Evolutionary conservation across 23 red algal genomes (phyloP).

Genomic region (Agarophyton chilense): DNA sequence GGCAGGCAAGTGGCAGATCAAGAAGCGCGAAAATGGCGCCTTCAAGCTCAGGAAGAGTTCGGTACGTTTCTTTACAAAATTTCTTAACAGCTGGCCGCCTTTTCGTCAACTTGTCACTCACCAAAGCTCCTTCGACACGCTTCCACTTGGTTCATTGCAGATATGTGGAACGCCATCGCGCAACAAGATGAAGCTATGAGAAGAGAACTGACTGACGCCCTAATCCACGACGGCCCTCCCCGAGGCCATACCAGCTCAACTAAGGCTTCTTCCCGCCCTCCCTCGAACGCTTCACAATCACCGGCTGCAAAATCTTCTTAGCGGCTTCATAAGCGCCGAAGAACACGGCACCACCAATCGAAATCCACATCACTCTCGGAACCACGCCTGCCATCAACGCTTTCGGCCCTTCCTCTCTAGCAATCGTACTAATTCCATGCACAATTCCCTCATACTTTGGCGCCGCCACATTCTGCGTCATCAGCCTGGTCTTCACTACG

Average conservation of each 20-base stretch:
- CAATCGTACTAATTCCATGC: slow-evolving; percentile 75
- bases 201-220: background rate
- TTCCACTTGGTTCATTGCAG: background rate
- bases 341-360: slow-evolving; percentile 96
- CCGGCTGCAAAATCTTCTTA: slow-evolving; percentile 36
- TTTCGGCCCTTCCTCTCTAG: slow-evolving; percentile 80
- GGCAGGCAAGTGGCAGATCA: background rate
- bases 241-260: background rate
- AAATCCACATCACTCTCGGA: slow-evolving; percentile 95
- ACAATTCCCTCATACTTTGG: slow-evolving; percentile 70
- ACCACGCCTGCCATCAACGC: slow-evolving; percentile 80
- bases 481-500: slow-evolving; percentile 96
- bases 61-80: slow-evolving; percentile 36
- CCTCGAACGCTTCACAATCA: slow-evolving; percentile 23
- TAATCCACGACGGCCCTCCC: background rate
- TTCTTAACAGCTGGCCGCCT: background rate
- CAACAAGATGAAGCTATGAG: background rate
- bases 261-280: background rate
- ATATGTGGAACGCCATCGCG: background rate
- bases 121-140: background rate
- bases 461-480: slow-evolving; percentile 65
- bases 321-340: slow-evolving; percentile 91
- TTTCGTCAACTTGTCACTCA: background rate
- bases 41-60: slow-evolving; percentile 17
- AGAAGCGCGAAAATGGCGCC: slow-evolving; percentile 8